Base-by-base conservation (phyloP, 352 stramenopile species). In the Phytophthora lateralis region DNA sequence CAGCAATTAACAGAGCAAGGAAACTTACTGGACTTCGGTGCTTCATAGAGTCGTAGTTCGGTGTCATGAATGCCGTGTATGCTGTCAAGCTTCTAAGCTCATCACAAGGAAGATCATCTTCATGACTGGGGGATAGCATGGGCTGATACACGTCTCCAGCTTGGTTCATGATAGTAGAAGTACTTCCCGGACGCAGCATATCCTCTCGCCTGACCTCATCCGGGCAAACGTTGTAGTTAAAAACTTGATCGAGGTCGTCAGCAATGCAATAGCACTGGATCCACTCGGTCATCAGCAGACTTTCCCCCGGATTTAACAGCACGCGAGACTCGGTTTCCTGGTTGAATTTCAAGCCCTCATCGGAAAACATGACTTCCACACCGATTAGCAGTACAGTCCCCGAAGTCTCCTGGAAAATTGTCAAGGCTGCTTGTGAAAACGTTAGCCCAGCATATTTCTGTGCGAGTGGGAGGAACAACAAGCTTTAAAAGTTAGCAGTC, bases 261-360 rank as follows among this genome's bases (percentile, higher is more conserved):
- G 87, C 87, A 26, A 95, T 88, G n/a, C 91, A 88, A 61, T 93
- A 95, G 43, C 82, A 92, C 60, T 90, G 78, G 63, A 89, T 91
- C 76, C 79, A 87, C 55, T 91, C 81, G 1, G 73, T 78, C 73
- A 93, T 78, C 48, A 90, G 75, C 17, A 95, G 70, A 60, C 83
- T 92, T 21, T 73, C 58, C 1, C 87, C 87, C 7, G 87, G 87
- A 52, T 88, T 95, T 21, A 95, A 56, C 27, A 95, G 50, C 32
- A 95, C 82, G 7, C 87, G 82, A 6, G 84, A 88, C 47, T 91
- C 75, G 1, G 59, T 70, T 8, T 64, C 47, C 4, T 55, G 54
- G 8, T 69, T 30, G 4, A 60, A 74, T 4, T 61, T 55, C 18
- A 46, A 60, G 2, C 75, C 55, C 12, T 82, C 71, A 15, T 76